Conservation (phyloP, 345 rosid genomes). For the Salix koriyanagi region DNA sequence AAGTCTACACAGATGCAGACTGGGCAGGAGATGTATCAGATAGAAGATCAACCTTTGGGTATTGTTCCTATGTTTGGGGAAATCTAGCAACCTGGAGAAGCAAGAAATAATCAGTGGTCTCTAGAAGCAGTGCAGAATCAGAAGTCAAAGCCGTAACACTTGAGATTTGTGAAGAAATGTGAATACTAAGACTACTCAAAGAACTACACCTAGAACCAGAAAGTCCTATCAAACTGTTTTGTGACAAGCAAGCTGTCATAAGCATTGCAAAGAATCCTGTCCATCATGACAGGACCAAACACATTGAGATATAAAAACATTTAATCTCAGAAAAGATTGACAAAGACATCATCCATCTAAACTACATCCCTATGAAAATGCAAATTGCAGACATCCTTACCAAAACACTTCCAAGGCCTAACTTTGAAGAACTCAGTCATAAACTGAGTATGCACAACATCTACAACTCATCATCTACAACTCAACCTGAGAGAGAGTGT, state of each 20-base stretch:
- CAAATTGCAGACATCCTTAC: background rate
- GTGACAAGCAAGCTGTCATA: background rate
- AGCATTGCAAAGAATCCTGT: background rate
- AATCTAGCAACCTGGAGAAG: background rate
- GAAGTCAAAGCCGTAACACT: background rate
- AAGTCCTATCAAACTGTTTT: background rate
- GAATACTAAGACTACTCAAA: background rate
- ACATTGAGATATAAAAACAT: background rate
- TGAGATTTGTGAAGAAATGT: background rate
- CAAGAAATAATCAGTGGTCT: background rate
- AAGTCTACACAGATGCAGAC: background rate
- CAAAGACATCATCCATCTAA: background rate
- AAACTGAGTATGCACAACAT: background rate
- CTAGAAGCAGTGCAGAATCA: background rate
- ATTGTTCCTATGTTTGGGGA: background rate
- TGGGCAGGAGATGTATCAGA: background rate
- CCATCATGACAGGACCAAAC: background rate
- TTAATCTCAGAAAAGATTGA: background rate
- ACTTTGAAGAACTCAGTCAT: no score
- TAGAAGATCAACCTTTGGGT: background rate
- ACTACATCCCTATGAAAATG: no score
- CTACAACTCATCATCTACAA: background rate
- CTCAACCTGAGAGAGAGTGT: background rate
- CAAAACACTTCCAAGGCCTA: background rate
- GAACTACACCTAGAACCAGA: background rate